These are phyloP conservation scores for Phytopythium helicoides DNA, from an alignment of 352 stramenopile species.

Conservation along the genomic window DNA sequence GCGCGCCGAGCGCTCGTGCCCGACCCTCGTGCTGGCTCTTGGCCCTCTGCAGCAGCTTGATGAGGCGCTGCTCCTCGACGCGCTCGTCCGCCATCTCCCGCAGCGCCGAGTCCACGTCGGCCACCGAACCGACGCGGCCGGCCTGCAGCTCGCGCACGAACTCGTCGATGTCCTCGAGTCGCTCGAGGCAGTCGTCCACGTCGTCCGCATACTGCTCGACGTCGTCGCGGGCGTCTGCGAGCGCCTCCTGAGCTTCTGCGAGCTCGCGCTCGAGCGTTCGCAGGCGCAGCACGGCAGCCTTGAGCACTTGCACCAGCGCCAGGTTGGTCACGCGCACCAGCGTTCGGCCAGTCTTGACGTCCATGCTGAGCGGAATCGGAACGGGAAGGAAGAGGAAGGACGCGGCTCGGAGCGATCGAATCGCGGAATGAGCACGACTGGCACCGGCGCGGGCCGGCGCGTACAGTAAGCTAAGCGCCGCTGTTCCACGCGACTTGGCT, in stretches of 20 bases:
- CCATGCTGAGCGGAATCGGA: too few relatives aligned
- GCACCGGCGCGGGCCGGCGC: too few relatives aligned
- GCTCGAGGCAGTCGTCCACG: constrained; percentile 40
- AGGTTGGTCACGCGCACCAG: constrained; percentile 42
- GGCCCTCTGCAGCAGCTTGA: constrained; percentile 32
- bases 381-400: too few relatives aligned
- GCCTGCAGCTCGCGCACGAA: constrained; percentile 33
- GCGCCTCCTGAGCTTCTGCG: constrained; percentile 26
- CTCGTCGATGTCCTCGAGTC: constrained; percentile 41
- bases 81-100: constrained; percentile 37
- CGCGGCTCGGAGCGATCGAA: too few relatives aligned
- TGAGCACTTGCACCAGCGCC: constrained; percentile 38
- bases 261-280: constrained; percentile 31
- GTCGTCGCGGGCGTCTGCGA: constrained; percentile 37
- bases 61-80: constrained; percentile 33
- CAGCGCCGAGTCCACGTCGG: constrained; percentile 23
- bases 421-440: too few relatives aligned
- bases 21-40: constrained; percentile 28
- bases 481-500: too few relatives aligned
- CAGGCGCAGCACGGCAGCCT: constrained; percentile 27
- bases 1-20: constrained; percentile 21
- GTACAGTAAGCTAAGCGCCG: too few relatives aligned
- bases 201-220: constrained; percentile 39
- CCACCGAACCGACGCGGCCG: constrained; percentile 28
- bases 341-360: constrained; percentile 29